Evolutionary conservation across 2,329 filamentous ascomycete genomes (phyloP).

Genomic region (Berkeleyomyces rouxiae): DNA sequence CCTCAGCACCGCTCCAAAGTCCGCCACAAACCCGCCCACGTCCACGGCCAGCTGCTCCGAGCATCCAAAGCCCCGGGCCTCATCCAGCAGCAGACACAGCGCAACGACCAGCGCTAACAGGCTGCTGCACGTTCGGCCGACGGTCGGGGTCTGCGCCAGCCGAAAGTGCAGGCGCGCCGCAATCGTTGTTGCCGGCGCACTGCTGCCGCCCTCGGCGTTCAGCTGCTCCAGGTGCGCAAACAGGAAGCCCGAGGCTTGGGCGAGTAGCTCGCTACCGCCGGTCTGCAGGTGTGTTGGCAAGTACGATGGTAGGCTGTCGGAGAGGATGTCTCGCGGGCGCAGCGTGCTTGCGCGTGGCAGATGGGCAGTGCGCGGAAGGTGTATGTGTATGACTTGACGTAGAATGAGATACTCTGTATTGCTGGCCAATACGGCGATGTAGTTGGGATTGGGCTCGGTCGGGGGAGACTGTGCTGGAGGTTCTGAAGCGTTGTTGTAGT

Average conservation of each 20-base stretch:
- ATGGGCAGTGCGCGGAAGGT: background rate
- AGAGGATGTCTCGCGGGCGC: background rate
- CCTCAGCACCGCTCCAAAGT: constrained; percentile 16
- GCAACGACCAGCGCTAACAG: constrained; percentile 14
- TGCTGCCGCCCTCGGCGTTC: background rate
- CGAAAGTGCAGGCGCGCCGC: constrained; percentile 1
- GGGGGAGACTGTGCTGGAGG: background rate
- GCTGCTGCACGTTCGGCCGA: constrained; percentile 1
- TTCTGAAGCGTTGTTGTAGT: background rate
- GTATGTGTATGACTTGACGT: background rate
- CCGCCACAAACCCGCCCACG: constrained; percentile 17
- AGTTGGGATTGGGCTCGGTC: constrained; percentile 1
- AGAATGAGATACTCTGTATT: constrained; percentile 4
- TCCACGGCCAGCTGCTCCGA: constrained; percentile 17
- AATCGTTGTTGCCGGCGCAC: background rate
- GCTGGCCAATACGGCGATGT: constrained; percentile 2
- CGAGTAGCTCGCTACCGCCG: background rate
- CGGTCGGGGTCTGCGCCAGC: constrained; percentile 2
- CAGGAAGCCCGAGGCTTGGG: background rate
- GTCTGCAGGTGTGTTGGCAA: background rate
- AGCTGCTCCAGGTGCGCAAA: constrained; percentile 5
- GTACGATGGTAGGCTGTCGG: background rate
- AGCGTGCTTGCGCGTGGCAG: background rate
- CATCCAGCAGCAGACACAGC: constrained; percentile 19
- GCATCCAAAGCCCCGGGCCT: constrained; percentile 18